phyloP scores from a whole-genome alignment of 225 moss, liverwort and hornwort species.

The Pseudoscleropodium purum region DNA sequence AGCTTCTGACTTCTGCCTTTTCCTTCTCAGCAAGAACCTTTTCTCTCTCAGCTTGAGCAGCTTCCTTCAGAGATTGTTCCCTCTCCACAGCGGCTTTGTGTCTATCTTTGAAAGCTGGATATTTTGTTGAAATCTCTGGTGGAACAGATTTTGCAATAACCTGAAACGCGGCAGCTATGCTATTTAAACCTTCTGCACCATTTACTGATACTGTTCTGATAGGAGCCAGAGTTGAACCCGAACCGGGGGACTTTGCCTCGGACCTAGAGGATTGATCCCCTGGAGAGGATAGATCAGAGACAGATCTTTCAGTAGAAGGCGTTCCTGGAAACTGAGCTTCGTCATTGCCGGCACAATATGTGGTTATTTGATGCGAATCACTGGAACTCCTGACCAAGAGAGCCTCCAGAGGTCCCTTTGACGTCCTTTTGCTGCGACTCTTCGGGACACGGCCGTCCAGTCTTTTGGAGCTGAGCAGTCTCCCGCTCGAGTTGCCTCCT shows the following conservation, averaged over 20 bases:
- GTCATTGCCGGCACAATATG: conserved; percentile 26
- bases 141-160: conserved; percentile 69
- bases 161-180: conserved; percentile 67
- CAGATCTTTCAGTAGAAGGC: background rate
- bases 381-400: conserved; percentile 41
- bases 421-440: conserved; percentile 15
- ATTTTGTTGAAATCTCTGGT: conserved; percentile 46
- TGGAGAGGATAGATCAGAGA: conserved; percentile 19
- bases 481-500: conserved; percentile 6
- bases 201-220: conserved; percentile 18
- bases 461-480: conserved; percentile 39
- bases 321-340: conserved; percentile 4
- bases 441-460: conserved; percentile 10
- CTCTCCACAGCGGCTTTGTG: conserved; percentile 69
- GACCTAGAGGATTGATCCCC: background rate
- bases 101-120: conserved; percentile 78
- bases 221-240: background rate
- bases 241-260: background rate
- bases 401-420: conserved; percentile 56
- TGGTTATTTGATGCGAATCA: conserved; percentile 50
- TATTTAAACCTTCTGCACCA: conserved; percentile 22
- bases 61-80: conserved; percentile 63
- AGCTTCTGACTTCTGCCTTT: conserved; percentile 34
- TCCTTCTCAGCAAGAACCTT: conserved; percentile 52
- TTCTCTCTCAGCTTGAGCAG: conserved; percentile 56